phyloP scores from a whole-genome alignment of 805 yeast species.

The Kluyveromyces aestuarii region DNA sequence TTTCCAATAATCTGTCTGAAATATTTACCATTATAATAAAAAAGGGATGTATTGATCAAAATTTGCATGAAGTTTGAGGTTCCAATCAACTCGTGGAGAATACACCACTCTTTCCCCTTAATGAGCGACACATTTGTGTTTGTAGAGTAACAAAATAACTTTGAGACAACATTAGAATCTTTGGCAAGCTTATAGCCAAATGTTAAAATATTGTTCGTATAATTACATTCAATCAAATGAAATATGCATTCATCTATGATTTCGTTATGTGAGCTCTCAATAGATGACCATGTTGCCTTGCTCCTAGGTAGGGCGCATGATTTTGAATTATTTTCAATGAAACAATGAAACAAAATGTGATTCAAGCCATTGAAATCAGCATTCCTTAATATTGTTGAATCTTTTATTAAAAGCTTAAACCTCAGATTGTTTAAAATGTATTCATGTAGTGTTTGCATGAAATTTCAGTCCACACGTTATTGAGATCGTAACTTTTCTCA shows the following conservation, averaged over 20 bases:
- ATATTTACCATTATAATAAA: slow-evolving; percentile 7
- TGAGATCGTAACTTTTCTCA: background rate
- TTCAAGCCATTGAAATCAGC: background rate
- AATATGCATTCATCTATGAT: slow-evolving; percentile 35
- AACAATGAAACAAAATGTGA: background rate
- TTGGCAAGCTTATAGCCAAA: slow-evolving; percentile 36
- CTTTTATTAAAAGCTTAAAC: background rate
- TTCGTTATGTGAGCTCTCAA: slow-evolving; percentile 18
- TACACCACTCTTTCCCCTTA: slow-evolving; percentile 37
- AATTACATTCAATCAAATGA: slow-evolving; percentile 20
- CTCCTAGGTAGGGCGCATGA: background rate
- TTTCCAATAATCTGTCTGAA: slow-evolving; percentile 19
- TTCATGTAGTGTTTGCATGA: background rate
- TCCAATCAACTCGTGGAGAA: slow-evolving; percentile 34
- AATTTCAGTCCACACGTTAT: background rate
- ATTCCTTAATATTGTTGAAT: background rate
- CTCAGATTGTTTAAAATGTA: background rate
- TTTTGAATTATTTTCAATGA: background rate
- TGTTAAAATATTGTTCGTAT: slow-evolving; percentile 31
- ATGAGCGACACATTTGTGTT: slow-evolving; percentile 34
- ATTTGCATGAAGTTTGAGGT: slow-evolving; percentile 31
- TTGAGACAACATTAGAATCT: slow-evolving; percentile 18
- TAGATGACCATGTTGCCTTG: slow-evolving; percentile 3
- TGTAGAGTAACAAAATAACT: slow-evolving; percentile 25
- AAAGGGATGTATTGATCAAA: slow-evolving; percentile 31